Evolutionary conservation across 2,329 filamentous ascomycete genomes (phyloP), one percentile per base, ranked within the genome.

Genomic region (Aureobasidium sp.): DNA sequence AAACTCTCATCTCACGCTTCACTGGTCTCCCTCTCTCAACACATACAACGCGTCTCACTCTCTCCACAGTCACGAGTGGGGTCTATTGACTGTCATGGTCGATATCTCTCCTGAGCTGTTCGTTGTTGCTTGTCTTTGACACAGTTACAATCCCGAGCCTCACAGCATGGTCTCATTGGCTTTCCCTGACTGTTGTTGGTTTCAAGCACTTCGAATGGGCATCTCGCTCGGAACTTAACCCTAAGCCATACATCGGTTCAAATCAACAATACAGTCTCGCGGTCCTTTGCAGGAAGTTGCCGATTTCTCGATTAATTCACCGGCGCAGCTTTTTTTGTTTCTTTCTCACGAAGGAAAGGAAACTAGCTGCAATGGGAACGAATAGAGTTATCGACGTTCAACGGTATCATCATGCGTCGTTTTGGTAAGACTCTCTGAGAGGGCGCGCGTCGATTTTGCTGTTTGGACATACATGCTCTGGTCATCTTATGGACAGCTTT

Each of bases 211-310:
- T 72, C 70, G 68, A 78, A 77, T 76, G 83, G 81, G 83, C 87
- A 84, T 80, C 79, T 79, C 76, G 79, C 77, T 87, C 86, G 90
- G 89, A 92, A 92, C 89, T 92, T 96, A 96, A 96, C 92, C 92
- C 92, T 96, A 96, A 89, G 82, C 79, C 79, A 76, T 70, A 75
- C 79, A 85, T 88, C 89, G 90, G 86, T 85, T 74, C 68, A n/a
- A 7, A 64, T 70, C 7, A 25, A 1, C 41, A 44, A n/a, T n/a
- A 66, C 69, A 58, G 85, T 70, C 61, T 72, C 65, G 64, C 66
- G 69, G 65, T 85, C 63, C 60, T 54, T 62, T 53, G 61, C 57
- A 58, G 54, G 54, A 78, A 83, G 86, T 88, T 85, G 85, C 85
- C 81, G 77, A 82, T 77, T 78, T 79, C 78, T 81, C 81, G 85